Evolutionary conservation across 2,329 filamentous ascomycete genomes (phyloP).

Genomic region (Neofusicoccum parvum): DNA sequence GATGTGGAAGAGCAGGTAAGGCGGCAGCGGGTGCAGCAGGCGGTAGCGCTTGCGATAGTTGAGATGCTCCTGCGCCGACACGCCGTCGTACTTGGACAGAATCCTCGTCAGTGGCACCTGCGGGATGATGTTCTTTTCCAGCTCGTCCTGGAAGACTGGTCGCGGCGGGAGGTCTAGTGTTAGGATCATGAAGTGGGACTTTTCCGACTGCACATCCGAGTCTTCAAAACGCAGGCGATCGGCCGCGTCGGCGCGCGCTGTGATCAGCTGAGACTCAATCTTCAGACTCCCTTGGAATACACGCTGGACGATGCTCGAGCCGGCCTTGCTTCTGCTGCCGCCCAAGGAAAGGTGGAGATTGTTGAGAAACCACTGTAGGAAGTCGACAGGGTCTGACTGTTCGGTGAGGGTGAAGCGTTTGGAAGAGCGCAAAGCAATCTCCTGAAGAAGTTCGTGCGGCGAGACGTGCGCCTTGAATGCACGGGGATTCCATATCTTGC

Average conservation of each 20-base stretch:
- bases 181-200: slow-evolving; percentile 82
- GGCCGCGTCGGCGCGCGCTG: slow-evolving; percentile 81
- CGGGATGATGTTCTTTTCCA: slow-evolving; percentile 94
- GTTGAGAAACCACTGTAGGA: slow-evolving; percentile 96
- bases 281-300: slow-evolving; percentile 92
- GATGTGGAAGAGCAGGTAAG: slow-evolving; percentile 90
- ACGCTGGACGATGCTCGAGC: slow-evolving; percentile 83
- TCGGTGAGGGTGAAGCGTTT: slow-evolving; percentile 89
- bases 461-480: slow-evolving; percentile 97
- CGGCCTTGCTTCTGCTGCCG: slow-evolving; percentile 82
- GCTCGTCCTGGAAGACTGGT: slow-evolving; percentile 92
- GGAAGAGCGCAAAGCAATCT: slow-evolving; percentile 84
- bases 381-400: slow-evolving; percentile 95
- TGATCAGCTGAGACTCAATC: slow-evolving; percentile 92
- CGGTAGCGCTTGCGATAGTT: slow-evolving; percentile 88
- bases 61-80: slow-evolving; percentile 82
- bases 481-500: slow-evolving; percentile 97
- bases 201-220: slow-evolving; percentile 76
- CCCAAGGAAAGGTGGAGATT: slow-evolving; percentile 90
- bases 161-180: slow-evolving; percentile 90
- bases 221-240: slow-evolving; percentile 93
- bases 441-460: slow-evolving; percentile 93
- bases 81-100: slow-evolving; percentile 89
- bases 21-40: slow-evolving; percentile 85
- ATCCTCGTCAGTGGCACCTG: slow-evolving; percentile 77